Evolutionary conservation across 2,329 filamentous ascomycete genomes (phyloP).

Genomic region (Hirsutella thompsonii): DNA sequence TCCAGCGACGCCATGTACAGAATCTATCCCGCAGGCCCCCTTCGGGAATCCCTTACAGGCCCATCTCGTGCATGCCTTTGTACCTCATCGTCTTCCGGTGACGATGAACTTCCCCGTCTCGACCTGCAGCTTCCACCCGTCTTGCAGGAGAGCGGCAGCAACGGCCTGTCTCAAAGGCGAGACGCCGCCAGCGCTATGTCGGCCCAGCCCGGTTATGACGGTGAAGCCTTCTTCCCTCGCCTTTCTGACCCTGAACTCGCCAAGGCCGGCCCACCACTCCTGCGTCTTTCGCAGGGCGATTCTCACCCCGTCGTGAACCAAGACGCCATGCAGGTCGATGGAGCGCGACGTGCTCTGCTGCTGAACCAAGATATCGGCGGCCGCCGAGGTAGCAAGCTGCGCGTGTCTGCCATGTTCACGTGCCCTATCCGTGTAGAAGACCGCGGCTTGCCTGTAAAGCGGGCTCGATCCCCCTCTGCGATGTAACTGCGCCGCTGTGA

Average conservation of each 20-base stretch:
- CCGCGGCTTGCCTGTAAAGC: conserved; percentile 62
- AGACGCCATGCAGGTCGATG: conserved; percentile 76
- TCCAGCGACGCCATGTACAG: too few relatives aligned
- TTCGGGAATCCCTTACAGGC: too few relatives aligned
- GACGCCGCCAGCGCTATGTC: conserved; percentile 64
- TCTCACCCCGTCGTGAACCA: conserved; percentile 65
- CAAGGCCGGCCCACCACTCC: conserved; percentile 64
- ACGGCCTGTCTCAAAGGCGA: conserved; percentile 70
- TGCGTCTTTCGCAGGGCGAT: conserved; percentile 58
- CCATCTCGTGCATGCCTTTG: neutral
- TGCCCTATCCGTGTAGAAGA: conserved; percentile 60
- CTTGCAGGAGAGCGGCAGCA: conserved; percentile 57
- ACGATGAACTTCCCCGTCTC: conserved; percentile 60
- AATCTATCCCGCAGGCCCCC: too few relatives aligned
- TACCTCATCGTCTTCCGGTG: conserved; percentile 36
- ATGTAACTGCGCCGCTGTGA: conserved; percentile 26
- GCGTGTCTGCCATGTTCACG: conserved; percentile 49
- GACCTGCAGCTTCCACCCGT: conserved; percentile 74
- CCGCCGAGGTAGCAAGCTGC: conserved; percentile 45
- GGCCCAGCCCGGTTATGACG: conserved; percentile 71
- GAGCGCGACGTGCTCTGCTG: conserved; percentile 45
- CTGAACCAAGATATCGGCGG: conserved; percentile 59
- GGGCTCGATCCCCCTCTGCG: conserved; percentile 51
- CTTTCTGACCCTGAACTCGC: conserved; percentile 44
- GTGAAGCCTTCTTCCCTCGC: conserved; percentile 44